These are phyloP conservation scores for Aureobasidium namibiae DNA, from an alignment of 2,329 filamentous ascomycete genomes.

Conservation along the genomic window DNA sequence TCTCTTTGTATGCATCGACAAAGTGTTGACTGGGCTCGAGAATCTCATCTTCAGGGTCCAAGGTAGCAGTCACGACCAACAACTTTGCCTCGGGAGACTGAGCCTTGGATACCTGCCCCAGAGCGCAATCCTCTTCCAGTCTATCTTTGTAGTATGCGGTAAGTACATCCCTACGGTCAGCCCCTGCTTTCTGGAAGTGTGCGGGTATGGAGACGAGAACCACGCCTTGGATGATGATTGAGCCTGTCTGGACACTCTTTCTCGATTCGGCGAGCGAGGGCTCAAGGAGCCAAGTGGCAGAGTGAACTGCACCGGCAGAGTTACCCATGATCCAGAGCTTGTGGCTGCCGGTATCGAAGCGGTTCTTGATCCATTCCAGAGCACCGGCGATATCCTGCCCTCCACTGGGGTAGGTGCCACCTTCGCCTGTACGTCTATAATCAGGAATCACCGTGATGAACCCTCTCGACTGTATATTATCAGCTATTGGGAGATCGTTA, in stretches of 20 bases:
- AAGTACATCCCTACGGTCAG: constrained; percentile 14
- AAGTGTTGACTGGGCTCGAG: constrained; percentile 19
- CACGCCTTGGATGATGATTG: constrained; percentile 17
- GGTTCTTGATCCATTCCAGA: constrained; percentile 28
- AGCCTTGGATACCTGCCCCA: constrained; percentile 15
- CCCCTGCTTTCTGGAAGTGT: constrained; percentile 16
- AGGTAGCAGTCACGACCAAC: constrained; percentile 19
- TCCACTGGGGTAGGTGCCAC: constrained; percentile 33
- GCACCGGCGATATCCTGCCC: constrained; percentile 32
- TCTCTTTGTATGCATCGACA: constrained; percentile 18
- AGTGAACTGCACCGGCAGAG: constrained; percentile 34
- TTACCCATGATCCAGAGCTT: constrained; percentile 34
- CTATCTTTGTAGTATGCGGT: constrained; percentile 20
- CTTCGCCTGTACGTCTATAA: constrained; percentile 33
- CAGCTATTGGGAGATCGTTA: neutral
- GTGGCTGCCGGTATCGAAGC: constrained; percentile 17
- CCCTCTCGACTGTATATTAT: constrained; percentile 17
- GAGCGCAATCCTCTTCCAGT: constrained; percentile 15
- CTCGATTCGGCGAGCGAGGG: constrained; percentile 18
- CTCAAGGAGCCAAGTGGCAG: constrained; percentile 30
- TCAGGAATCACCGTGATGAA: constrained; percentile 27
- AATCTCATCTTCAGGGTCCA: constrained; percentile 23
- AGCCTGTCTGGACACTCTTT: constrained; percentile 15
- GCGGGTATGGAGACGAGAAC: constrained; percentile 21
- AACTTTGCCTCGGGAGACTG: constrained; percentile 13